Percentiles rank a stretch among this genome's conserved stretches.
phyloP scores from a whole-genome alignment of 2,329 filamentous ascomycete genomes.

The Colletotrichum siamense region DNA sequence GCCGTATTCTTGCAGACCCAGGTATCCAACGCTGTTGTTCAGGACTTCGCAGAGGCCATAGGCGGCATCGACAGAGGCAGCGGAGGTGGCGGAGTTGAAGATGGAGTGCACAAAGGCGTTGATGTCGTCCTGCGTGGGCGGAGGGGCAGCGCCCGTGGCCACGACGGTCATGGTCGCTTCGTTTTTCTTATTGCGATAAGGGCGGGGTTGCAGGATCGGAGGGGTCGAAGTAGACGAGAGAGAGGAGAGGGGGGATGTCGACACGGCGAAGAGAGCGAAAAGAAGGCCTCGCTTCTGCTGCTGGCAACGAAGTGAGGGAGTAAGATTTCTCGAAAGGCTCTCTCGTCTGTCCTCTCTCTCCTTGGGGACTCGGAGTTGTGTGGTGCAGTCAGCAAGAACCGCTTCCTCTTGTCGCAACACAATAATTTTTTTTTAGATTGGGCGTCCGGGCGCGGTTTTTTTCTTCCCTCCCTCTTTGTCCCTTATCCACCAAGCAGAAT shows the following conservation, averaged over 20 bases:
- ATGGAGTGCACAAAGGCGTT: constrained; percentile 68
- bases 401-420: neutral
- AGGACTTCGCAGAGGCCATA: constrained; percentile 67
- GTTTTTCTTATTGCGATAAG: constrained; percentile 27
- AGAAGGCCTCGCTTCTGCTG: constrained; percentile 11
- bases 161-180: constrained; percentile 35
- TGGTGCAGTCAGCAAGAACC: constrained; percentile 5
- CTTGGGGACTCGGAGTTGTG: constrained; percentile 2
- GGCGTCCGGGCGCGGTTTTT: constrained; percentile 8
- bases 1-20: constrained; percentile 58
- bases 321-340: neutral
- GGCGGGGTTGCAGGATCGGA: constrained; percentile 48
- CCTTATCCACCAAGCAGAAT: constrained; percentile 19
- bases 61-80: constrained; percentile 69
- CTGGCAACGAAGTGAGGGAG: constrained; percentile 6
- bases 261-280: neutral
- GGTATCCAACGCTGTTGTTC: constrained; percentile 58
- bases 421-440: constrained; percentile 21
- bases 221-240: neutral
- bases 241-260: neutral
- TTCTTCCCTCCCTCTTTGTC: constrained; percentile 8
- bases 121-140: constrained; percentile 72
- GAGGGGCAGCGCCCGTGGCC: constrained; percentile 53
- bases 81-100: constrained; percentile 72
- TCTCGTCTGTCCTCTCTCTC: constrained; percentile 23